phyloP scores from a whole-genome alignment of 305 asterid species.

The Solanum hybrid region DNA sequence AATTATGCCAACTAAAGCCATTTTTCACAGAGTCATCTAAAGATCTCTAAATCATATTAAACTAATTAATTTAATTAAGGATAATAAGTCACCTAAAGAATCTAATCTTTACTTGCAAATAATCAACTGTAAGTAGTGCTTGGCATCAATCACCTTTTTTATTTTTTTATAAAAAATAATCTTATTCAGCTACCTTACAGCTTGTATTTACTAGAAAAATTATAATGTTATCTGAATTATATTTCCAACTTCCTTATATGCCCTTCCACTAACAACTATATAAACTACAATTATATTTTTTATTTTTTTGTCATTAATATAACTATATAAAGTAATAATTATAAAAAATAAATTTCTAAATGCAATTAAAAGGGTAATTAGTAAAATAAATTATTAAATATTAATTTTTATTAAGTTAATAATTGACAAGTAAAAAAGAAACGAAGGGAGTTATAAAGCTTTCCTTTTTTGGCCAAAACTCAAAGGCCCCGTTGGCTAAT shows the following conservation, averaged over 20 bases:
- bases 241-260: background rate
- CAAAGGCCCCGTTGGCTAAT: background rate
- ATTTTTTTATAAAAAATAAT: background rate
- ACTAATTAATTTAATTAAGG: background rate
- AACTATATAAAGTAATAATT: background rate
- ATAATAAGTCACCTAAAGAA: slow-evolving; percentile 14
- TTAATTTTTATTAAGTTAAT: background rate
- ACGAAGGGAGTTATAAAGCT: background rate
- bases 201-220: background rate
- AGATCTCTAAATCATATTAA: slow-evolving; percentile 14
- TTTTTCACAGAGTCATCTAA: slow-evolving; percentile 11
- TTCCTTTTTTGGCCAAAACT: background rate
- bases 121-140: slow-evolving; percentile 14
- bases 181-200: background rate
- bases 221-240: background rate
- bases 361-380: background rate
- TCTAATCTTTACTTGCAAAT: slow-evolving; percentile 21
- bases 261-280: background rate
- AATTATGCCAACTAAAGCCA: slow-evolving; percentile 1
- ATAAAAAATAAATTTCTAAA: background rate
- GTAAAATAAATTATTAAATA: background rate
- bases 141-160: background rate
- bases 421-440: background rate
- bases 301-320: background rate
- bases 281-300: too few species aligned